A percentile compares a stretch with the other conserved stretches of the same genome.
phyloP scores from a whole-genome alignment of 352 stramenopile genomes.

The Pythium scleroteichum region DNA sequence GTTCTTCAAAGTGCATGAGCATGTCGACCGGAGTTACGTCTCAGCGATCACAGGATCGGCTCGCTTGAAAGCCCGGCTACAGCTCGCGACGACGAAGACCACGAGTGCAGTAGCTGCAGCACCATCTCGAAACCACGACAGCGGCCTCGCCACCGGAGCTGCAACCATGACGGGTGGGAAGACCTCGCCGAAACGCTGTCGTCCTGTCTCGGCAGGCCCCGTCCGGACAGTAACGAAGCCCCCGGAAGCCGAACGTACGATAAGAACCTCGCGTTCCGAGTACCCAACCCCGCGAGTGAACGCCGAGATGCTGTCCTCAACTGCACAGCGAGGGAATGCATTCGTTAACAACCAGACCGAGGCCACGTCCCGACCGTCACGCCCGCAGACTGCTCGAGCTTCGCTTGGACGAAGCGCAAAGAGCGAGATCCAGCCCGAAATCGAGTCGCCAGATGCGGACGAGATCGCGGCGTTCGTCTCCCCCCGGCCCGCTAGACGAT shows the following conservation, averaged over 20 bases:
- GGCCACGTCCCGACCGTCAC: not conserved
- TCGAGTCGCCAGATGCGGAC: not conserved
- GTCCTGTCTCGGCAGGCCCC: conserved; percentile 61
- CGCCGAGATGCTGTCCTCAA: too few species aligned
- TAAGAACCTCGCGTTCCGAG: conserved; percentile 59
- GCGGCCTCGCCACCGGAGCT: not conserved
- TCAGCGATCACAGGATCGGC: conserved; percentile 62
- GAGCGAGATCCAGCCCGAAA: not conserved
- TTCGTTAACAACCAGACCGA: conserved; percentile 8
- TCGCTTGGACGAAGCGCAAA: not conserved
- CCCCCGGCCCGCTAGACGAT: not conserved
- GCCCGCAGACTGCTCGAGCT: too few species aligned
- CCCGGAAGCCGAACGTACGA: conserved; percentile 31
- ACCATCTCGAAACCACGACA: not conserved
- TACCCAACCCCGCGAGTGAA: conserved; percentile 25
- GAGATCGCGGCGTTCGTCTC: not conserved
- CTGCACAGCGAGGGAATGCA: not conserved
- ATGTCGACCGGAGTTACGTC: conserved; percentile 75
- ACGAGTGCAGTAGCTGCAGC: not conserved
- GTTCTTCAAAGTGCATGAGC: conserved; percentile 62
- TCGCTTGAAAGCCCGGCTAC: conserved; percentile 47
- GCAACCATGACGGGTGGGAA: conserved; percentile 32
- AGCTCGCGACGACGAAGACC: conserved; percentile 8
- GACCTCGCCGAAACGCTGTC: conserved; percentile 66
- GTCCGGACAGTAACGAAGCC: conserved; percentile 41